These are phyloP conservation scores for Myxozyma udenii DNA, from an alignment of 805 yeast species.

Conservation along the genomic window DNA sequence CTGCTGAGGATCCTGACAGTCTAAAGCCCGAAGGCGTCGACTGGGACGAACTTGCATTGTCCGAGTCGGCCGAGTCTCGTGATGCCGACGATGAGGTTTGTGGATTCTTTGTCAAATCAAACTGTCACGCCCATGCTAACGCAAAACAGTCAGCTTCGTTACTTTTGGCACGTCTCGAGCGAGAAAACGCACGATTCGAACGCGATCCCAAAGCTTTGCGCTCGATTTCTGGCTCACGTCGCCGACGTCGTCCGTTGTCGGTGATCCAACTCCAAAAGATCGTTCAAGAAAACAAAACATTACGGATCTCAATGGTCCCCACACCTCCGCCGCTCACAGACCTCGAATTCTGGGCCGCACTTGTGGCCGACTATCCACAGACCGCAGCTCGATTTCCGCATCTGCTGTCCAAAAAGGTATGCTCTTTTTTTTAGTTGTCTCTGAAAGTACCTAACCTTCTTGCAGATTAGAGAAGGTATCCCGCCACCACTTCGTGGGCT, in stretches of 20 bases:
- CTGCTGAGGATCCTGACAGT: too few species aligned
- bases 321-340: conserved; percentile 29
- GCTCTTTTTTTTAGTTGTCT: conserved; percentile 3
- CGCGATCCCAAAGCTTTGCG: conserved; percentile 25
- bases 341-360: conserved; percentile 39
- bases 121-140: neutral
- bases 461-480: conserved; percentile 34
- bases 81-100: conserved; percentile 14
- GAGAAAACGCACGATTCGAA: conserved; percentile 27
- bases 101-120: neutral
- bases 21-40: too few species aligned
- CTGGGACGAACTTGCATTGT: conserved; percentile 22
- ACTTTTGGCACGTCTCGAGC: conserved; percentile 28
- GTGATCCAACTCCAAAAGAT: conserved; percentile 18
- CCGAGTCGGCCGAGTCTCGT: conserved; percentile 16
- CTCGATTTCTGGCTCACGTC: neutral
- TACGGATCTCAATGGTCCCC: conserved; percentile 6
- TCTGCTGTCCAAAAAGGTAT: conserved; percentile 36
- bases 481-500: conserved; percentile 40
- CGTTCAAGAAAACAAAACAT: conserved; percentile 7
- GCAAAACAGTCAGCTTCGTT: conserved; percentile 3
- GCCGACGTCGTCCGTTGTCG: conserved; percentile 12
- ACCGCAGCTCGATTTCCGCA: conserved; percentile 36
- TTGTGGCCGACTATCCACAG: conserved; percentile 37
- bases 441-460: too few species aligned